Evolutionary conservation across 2,329 filamentous ascomycete species (phyloP).

Genomic region (Elsinoe perseae): DNA sequence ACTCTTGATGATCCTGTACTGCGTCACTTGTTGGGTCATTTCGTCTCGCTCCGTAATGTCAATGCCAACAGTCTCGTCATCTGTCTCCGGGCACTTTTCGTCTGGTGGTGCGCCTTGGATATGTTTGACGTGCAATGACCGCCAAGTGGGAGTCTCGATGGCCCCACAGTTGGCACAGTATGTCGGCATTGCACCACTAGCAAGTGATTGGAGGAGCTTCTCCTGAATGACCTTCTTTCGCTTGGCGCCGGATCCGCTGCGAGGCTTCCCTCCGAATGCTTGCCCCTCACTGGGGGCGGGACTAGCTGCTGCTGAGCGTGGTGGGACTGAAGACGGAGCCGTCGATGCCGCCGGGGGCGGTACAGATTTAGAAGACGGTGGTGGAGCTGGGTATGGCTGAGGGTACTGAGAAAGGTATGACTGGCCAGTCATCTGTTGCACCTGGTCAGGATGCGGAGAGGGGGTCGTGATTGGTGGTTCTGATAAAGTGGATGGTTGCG

Average conservation of each 20-base stretch:
- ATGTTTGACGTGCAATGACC: conserved; percentile 80
- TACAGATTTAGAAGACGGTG: conserved; percentile 18
- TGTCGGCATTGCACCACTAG: conserved; percentile 74
- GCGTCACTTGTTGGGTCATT: conserved; percentile 50
- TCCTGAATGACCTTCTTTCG: conserved; percentile 58
- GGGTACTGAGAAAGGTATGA: conserved; percentile 12
- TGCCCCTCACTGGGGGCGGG: conserved; percentile 29
- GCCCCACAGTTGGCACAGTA: conserved; percentile 91
- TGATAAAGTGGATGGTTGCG: conserved; percentile 2
- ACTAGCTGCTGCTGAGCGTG: conserved; percentile 26
- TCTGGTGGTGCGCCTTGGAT: conserved; percentile 61
- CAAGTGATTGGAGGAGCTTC: conserved; percentile 52
- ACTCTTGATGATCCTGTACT: conserved; percentile 75
- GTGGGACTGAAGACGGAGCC: conserved; percentile 24
- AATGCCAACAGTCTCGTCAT: conserved; percentile 66
- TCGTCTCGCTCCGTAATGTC: conserved; percentile 57
- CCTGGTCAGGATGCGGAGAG: not conserved
- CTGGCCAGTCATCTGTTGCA: not conserved
- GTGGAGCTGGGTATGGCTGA: conserved; percentile 15
- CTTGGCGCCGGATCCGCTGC: conserved; percentile 49
- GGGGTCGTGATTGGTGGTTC: not conserved
- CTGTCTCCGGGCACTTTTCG: conserved; percentile 63
- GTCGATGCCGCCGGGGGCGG: conserved; percentile 19
- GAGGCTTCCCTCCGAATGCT: conserved; percentile 14
- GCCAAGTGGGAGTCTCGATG: conserved; percentile 94